Conservation (phyloP, 495 filamentous ascomycete genomes). For the Lophiostoma macrostomum region DNA sequence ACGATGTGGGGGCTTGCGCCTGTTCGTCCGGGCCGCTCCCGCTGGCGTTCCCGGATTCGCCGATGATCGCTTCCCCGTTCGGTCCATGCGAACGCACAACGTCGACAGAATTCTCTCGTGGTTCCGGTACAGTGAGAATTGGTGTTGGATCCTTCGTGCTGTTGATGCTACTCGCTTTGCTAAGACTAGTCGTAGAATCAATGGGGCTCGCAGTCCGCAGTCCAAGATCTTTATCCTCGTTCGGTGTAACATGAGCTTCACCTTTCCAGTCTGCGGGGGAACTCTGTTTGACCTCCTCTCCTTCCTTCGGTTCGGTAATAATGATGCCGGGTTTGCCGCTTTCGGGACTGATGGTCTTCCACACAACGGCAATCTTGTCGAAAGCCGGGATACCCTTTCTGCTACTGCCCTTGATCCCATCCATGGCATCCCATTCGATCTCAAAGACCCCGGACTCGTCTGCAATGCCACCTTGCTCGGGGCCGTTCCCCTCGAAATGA, state of each 20-base stretch:
- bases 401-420: constrained; percentile 74
- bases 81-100: constrained; percentile 35
- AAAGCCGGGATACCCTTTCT: constrained; percentile 77
- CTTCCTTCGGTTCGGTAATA: constrained; percentile 40
- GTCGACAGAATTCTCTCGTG: constrained; percentile 26
- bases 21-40: constrained; percentile 15
- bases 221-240: constrained; percentile 58
- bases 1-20: background rate
- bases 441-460: constrained; percentile 58
- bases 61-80: constrained; percentile 22
- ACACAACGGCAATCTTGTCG: constrained; percentile 84
- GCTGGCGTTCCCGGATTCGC: constrained; percentile 3
- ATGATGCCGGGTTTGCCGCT: constrained; percentile 30
- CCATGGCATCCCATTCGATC: constrained; percentile 63
- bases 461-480: constrained; percentile 59
- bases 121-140: constrained; percentile 24
- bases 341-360: constrained; percentile 49
- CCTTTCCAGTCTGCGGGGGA: constrained; percentile 70
- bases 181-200: constrained; percentile 56
- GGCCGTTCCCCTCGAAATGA: constrained; percentile 81
- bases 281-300: constrained; percentile 64
- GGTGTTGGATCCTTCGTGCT: constrained; percentile 10
- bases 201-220: constrained; percentile 57
- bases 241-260: constrained; percentile 13
- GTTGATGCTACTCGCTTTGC: constrained; percentile 60